These are phyloP conservation scores for Xylaria curta DNA, from an alignment of 495 filamentous ascomycete genomes.

Conservation along the genomic window DNA sequence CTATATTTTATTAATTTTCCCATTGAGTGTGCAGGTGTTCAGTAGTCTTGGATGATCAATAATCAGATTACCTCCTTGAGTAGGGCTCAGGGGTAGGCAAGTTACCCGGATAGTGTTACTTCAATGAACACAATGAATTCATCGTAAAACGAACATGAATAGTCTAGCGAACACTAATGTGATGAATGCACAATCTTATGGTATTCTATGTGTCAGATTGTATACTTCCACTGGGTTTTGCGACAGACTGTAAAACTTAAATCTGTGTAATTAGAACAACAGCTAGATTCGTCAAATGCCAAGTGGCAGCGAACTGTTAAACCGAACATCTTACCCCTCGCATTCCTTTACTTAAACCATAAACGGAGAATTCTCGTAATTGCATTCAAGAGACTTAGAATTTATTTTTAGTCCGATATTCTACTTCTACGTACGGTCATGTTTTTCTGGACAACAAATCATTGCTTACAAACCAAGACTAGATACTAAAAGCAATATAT, in stretches of 20 bases:
- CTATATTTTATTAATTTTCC: too few relatives aligned
- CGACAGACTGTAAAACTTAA: not conserved
- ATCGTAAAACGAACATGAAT: too few relatives aligned
- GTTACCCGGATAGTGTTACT: too few relatives aligned
- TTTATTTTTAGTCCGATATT: not conserved
- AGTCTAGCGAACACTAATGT: too few relatives aligned
- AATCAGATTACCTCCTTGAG: too few relatives aligned
- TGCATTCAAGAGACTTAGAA: not conserved
- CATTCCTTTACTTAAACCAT: not conserved
- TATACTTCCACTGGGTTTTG: too few relatives aligned
- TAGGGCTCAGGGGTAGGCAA: too few relatives aligned
- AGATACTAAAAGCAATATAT: not conserved
- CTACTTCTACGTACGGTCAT: not conserved
- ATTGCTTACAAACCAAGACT: not conserved
- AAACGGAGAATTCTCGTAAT: not conserved
- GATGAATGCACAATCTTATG: too few relatives aligned
- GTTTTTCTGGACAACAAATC: not conserved
- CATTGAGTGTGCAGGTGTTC: too few relatives aligned
- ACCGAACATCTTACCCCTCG: not conserved
- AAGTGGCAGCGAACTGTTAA: not conserved
- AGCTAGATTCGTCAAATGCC: not conserved
- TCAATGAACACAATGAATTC: too few relatives aligned
- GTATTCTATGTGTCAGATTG: too few relatives aligned
- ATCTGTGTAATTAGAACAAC: not conserved
- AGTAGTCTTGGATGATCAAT: too few relatives aligned